These are phyloP conservation scores for Paraconiothyrium brasiliense DNA, from an alignment of 2,329 filamentous ascomycete species.

Conservation along the genomic window DNA sequence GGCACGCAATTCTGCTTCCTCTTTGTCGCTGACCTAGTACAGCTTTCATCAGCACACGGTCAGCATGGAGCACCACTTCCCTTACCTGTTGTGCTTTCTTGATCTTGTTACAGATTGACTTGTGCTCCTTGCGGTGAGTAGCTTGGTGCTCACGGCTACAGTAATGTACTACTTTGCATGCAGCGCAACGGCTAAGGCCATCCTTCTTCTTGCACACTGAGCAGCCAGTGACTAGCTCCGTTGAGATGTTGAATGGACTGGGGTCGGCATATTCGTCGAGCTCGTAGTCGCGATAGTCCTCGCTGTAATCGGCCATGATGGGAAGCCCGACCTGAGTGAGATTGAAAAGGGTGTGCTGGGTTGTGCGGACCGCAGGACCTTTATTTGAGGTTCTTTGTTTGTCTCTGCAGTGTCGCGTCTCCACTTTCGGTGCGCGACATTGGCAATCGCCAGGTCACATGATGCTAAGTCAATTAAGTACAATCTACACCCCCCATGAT, in stretches of 20 bases:
- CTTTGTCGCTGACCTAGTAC: neutral
- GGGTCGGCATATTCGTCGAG: neutral
- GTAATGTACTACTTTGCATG: conserved; percentile 43
- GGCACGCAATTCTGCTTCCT: neutral
- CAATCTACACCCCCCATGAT: too few relatives aligned
- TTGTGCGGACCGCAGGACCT: too few relatives aligned
- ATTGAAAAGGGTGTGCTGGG: neutral
- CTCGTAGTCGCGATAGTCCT: conserved; percentile 2
- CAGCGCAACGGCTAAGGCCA: neutral
- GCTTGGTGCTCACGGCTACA: conserved; percentile 58
- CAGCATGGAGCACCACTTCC: neutral
- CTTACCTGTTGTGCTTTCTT: conserved; percentile 36
- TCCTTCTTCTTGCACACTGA: conserved; percentile 8
- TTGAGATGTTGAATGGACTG: conserved; percentile 14
- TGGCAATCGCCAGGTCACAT: too few relatives aligned
- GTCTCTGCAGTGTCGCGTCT: too few relatives aligned
- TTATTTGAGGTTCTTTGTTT: too few relatives aligned
- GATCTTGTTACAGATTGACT: conserved; percentile 52
- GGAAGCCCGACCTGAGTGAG: neutral
- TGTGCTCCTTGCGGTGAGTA: conserved; percentile 51
- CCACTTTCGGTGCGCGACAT: too few relatives aligned
- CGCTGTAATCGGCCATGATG: neutral
- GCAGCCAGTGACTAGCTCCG: conserved; percentile 6
- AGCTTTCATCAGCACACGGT: neutral
- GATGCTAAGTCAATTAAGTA: too few relatives aligned